Percentiles rank a stretch among this genome's conserved stretches.
Conservation (phyloP, 495 filamentous ascomycete species). For the Lepidopterella palustris region DNA sequence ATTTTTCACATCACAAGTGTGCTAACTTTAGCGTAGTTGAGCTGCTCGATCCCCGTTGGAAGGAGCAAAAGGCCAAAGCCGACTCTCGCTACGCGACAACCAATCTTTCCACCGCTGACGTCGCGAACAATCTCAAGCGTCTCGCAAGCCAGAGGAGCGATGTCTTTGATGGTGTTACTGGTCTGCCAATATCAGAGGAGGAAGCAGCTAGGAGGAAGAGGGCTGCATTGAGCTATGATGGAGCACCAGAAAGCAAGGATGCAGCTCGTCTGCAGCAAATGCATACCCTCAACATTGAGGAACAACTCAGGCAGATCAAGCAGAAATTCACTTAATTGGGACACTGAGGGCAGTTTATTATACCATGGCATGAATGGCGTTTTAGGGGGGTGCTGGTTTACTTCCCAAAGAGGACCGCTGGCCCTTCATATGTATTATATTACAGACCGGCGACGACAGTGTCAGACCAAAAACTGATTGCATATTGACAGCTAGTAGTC, state of each 20-base stretch:
- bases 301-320: conserved; percentile 64
- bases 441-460: too few species aligned
- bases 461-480: too few species aligned
- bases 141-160: conserved; percentile 86
- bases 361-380: conserved; percentile 1
- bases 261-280: conserved; percentile 50
- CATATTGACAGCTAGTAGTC: too few species aligned
- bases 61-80: conserved; percentile 84
- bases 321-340: conserved; percentile 45
- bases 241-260: conserved; percentile 54
- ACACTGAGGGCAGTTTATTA: neutral
- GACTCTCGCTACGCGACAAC: conserved; percentile 79
- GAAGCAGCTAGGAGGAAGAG: conserved; percentile 72
- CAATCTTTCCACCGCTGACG: conserved; percentile 78
- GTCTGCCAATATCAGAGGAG: conserved; percentile 61
- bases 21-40: conserved; percentile 54
- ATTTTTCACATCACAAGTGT: conserved; percentile 6
- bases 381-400: neutral
- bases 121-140: conserved; percentile 93
- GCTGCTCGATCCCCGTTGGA: conserved; percentile 91
- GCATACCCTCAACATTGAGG: conserved; percentile 60
- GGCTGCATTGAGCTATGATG: conserved; percentile 58
- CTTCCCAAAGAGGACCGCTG: neutral
- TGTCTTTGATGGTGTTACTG: conserved; percentile 75
- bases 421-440: too few species aligned